Base-by-base conservation (phyloP, 352 stramenopile species). In the Sclerospora graminicola region DNA sequence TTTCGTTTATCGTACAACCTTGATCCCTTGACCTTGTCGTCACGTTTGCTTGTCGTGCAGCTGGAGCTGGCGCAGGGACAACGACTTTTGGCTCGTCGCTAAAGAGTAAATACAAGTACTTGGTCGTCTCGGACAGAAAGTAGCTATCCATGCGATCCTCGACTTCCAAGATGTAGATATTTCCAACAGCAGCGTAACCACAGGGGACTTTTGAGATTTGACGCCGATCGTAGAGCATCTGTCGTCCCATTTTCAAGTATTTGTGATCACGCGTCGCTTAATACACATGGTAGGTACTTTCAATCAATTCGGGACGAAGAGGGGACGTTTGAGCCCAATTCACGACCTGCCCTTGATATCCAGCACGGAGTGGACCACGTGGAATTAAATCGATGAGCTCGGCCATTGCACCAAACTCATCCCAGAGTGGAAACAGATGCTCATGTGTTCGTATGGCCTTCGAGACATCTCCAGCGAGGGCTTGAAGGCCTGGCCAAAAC, bases 81-180 rank as follows among this genome's bases (percentile, higher is more conserved):
- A 89, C 81, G 33, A 85, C 62, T 41, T 82, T 58, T 6, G 69
- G 65, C 24, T 88, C 72, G 21, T 97, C 89, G 40, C 98, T 96
- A 67, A 99, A 99, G 18, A 98, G 88, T 21, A 99, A 55, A 66
- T 97, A 99, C 11, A 99, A 54, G 57, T 99, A 99, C 65, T 99
- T 99, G 23, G 97, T 74, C 3, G 96, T 99, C 72, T 99, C 97
- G 2, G 84, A 96, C 1, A 99, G 69, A 53, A 99, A 98, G 48
- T 97, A 99, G 42, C 86, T 98, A 50, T 97, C 94, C 97, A 99
- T 99, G 52, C 96, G 88, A 50, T 99, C 86, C 21, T 96, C 73
- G 7, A 98, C 77, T 1, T 78, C 61, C 5, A 92, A 65, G 14
- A 82, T 94, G 41, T 91, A 66, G 52, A 97, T 92, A 50, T 97